Evolutionary conservation across 1,139 yeast species (phyloP), one percentile per base, ranked within the genome.

Genomic region (Yamadazyma atlantica): DNA sequence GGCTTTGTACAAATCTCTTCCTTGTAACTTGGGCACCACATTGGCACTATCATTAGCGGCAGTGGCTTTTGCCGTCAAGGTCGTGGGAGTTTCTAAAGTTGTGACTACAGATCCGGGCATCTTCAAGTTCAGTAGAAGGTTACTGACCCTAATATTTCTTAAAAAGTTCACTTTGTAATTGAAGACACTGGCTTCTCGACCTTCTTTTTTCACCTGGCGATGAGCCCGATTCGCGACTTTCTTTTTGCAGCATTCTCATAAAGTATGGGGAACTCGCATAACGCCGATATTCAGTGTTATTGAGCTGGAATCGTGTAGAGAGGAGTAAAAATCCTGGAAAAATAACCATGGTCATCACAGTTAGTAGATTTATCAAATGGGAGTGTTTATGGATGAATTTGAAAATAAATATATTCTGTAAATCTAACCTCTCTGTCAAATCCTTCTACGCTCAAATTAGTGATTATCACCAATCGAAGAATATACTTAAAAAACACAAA

Each of bases 1-100:
- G 11, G 76, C 64, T 36, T 85, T 73, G 55, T 69, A 90, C 4
- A 92, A 72, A 34, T 77, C 80, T 42, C 95, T 73, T 2, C 97
- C 97, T 16, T 34, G 33, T 14, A 50, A 39, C 39, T 60, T 62
- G 21, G 14, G 13, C 13, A 17, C 13, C 13, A 4, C 16, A 4
- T 6, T 4, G 16, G 15, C n/a, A 34, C 37, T 8, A 13, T 7
- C 19, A 17, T 16, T 12, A 23, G 8, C 9, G 9, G 22, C 22
- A 6, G 22, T 19, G 8, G 22, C 22, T 4, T 32, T 27, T 4
- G 33, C 11, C 27, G 12, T 11, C 24, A 11, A 5, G 4, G 22
- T 6, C 7, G 11, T n/a, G 24, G 26, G 16, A 10, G 29, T 26
- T 16, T 15, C 30, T 11, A 28, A 14, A 4, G 21, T 13, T 9